Evolutionary conservation across 495 filamentous ascomycete genomes (phyloP), one percentile per base, ranked within the genome.

Genomic region (Tuber borchii): DNA sequence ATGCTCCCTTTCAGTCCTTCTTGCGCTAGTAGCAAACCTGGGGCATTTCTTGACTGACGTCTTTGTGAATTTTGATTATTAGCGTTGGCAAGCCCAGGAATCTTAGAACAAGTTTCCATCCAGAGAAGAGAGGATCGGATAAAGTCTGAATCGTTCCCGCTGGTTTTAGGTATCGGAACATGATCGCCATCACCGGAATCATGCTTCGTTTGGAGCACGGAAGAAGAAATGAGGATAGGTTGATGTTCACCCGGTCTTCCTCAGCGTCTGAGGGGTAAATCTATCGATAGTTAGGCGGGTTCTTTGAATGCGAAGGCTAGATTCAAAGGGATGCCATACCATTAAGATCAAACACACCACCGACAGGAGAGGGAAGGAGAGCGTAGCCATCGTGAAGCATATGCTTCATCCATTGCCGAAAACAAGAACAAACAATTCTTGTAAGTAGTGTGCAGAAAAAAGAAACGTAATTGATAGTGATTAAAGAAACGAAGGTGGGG

Each of bases 321-420:
- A 22, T 40, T 31, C n/a, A 40, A 22, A 31, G 43, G 70, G 70
- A 31, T 40, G 26, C 56, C 73, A 37, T 79, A 82, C 81, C 70
- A 42, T 77, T 82, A 5, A 82, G 70, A 46, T 82, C 78, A 61
- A 82, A 82, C 37, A 76, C 79, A 20, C 74, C 82, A 44, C 79
- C 80, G 6, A 74, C 81, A 43, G 81, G 81, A 37, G 81, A 82
- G 14, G 81, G 81, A n/a, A 82, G 81, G 9, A 80, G 77, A 51
- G 74, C 81, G 70, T 82, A 80, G 37, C 81, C 81, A 46, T 82
- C 81, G 80, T 80, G 81, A 82, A 74, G 78, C 81, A 61, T 77
- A 82, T 17, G 72, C 80, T 70, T 82, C 77, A 72, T 82, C 81
- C 80, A 82, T 82, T 17, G 68, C 69, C 34, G 43, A 42, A 76